Conservation (phyloP, 768 basidiomycete genomes). For the Mycena vitilis region DNA sequence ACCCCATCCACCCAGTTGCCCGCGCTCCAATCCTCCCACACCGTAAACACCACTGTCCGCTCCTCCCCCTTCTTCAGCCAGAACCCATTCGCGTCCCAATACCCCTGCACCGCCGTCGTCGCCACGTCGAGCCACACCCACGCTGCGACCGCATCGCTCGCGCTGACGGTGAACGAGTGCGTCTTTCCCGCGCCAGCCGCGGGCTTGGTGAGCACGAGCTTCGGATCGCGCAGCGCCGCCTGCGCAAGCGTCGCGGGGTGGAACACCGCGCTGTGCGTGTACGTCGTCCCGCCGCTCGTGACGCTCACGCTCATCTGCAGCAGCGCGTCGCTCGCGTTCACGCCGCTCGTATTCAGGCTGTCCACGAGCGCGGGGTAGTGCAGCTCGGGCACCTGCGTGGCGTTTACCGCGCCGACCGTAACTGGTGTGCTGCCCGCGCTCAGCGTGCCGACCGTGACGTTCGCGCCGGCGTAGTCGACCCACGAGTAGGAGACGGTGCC, state of each 20-base stretch:
- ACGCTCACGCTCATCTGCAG: conserved; percentile 13
- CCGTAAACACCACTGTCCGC: conserved; percentile 15
- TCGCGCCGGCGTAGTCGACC: conserved; percentile 16
- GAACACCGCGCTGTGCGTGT: conserved; percentile 30
- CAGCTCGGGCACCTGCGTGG: conserved; percentile 4
- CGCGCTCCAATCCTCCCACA: conserved; percentile 26
- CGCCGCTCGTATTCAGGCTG: conserved; percentile 1
- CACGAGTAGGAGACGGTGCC: conserved; percentile 18
- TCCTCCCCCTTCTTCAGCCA: conserved; percentile 28
- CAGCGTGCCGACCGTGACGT: conserved; percentile 6
- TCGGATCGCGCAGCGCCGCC: conserved; percentile 25
- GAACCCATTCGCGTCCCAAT: conserved; percentile 28
- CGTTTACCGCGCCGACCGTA: conserved; percentile 6
- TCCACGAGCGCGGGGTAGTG: neutral
- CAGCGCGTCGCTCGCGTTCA: conserved; percentile 12
- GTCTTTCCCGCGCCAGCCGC: neutral
- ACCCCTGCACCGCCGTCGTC: conserved; percentile 25
- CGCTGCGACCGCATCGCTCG: conserved; percentile 25
- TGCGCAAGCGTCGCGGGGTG: conserved; percentile 27
- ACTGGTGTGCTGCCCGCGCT: neutral
- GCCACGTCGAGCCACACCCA: conserved; percentile 28
- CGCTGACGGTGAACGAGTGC: conserved; percentile 16
- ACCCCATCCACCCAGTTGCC: conserved; percentile 18
- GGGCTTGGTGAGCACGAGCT: conserved; percentile 12
- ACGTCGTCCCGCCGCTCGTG: neutral